Conservation (phyloP, 2,329 filamentous ascomycete genomes). For the Trichoderma cornu-damae region DNA sequence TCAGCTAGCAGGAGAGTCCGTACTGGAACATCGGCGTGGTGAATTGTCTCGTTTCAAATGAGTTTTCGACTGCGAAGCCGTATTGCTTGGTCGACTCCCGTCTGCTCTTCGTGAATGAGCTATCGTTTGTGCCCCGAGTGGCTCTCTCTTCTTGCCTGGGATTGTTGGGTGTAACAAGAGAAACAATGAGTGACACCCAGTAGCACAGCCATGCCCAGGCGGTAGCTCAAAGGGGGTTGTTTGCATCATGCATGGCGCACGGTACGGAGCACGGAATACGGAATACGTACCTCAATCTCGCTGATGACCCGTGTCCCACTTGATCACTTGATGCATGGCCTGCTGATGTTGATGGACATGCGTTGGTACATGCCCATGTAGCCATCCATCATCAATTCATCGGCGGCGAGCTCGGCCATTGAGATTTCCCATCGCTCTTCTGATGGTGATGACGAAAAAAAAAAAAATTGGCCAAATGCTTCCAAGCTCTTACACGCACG, state of each 20-base stretch:
- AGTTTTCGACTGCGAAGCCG: too few species aligned
- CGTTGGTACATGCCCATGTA: too few species aligned
- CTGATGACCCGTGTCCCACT: background rate
- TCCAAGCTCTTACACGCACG: background rate
- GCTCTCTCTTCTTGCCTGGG: too few species aligned
- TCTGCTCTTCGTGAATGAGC: too few species aligned
- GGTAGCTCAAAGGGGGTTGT: background rate
- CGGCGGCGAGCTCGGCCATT: background rate
- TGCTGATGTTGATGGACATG: background rate
- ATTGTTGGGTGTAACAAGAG: too few species aligned
- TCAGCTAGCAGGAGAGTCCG: too few species aligned
- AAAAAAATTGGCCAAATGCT: background rate
- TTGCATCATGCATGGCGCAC: slow-evolving; percentile 2
- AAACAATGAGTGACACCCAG: background rate
- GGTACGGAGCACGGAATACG: background rate
- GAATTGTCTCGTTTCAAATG: too few species aligned
- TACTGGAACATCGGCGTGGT: too few species aligned
- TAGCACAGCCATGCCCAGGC: background rate
- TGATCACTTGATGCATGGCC: background rate
- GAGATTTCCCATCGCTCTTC: background rate
- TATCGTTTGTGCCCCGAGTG: too few species aligned
- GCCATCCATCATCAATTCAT: background rate
- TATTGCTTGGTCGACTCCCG: too few species aligned
- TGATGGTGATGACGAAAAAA: too few species aligned
- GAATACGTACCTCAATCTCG: background rate